A percentile compares a stretch with the other conserved stretches of the same genome.
These are phyloP conservation scores for Flammula alnicola DNA, from an alignment of 1,284 basidiomycete species.

Conservation along the genomic window DNA sequence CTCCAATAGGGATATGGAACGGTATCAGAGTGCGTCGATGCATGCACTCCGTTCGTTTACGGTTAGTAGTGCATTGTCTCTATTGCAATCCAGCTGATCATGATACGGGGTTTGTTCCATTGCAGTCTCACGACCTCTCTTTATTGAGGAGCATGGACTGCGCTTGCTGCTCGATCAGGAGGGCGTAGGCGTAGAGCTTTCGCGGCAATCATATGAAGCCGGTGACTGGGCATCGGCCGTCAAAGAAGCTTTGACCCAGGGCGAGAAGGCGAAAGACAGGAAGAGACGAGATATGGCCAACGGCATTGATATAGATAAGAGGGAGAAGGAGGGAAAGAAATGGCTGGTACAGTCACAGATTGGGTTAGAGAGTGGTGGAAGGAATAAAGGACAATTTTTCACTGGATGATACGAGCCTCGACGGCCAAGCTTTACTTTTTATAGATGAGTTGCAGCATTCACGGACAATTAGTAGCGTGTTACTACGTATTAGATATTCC, in stretches of 20 bases:
- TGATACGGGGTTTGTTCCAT: too few relatives aligned
- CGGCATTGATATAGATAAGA: slow-evolving; percentile 33
- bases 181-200: slow-evolving; percentile 69
- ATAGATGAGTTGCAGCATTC: too few relatives aligned
- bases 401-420: too few relatives aligned
- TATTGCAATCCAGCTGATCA: neutral
- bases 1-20: slow-evolving; percentile 67
- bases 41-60: slow-evolving; percentile 74
- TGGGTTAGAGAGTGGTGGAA: slow-evolving; percentile 48
- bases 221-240: slow-evolving; percentile 71
- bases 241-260: slow-evolving; percentile 55
- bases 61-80: slow-evolving; percentile 41
- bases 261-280: slow-evolving; percentile 48
- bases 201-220: slow-evolving; percentile 63
- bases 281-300: slow-evolving; percentile 42
- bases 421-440: too few relatives aligned
- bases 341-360: slow-evolving; percentile 54
- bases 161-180: slow-evolving; percentile 61
- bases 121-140: slow-evolving; percentile 73
- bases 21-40: slow-evolving; percentile 73
- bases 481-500: too few relatives aligned
- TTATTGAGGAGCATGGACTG: slow-evolving; percentile 80
- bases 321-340: slow-evolving; percentile 49
- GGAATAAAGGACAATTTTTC: neutral
- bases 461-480: too few relatives aligned